Base-by-base conservation (phyloP, 164 flowering plant species). In the Nelumbo lutea region DNA sequence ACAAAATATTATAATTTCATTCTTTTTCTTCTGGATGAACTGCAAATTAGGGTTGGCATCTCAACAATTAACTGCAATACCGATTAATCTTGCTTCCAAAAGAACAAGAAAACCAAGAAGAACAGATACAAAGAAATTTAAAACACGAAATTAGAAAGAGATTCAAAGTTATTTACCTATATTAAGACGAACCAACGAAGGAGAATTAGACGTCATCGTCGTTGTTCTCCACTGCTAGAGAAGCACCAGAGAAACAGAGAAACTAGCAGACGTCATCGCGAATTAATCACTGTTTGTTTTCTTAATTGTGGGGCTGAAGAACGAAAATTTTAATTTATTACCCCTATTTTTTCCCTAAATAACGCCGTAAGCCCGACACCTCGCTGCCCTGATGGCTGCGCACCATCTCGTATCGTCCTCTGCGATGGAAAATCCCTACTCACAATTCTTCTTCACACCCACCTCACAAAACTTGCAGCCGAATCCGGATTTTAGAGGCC, bases 101-200 rank as follows among this genome's bases (percentile, higher is more conserved):
- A 4, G 41, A 46, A 67, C 9, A 45, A 9, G 45, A 48, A 3
- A 9, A 43, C 15, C 52, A 11, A 61, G 38, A 8, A 9, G 40
- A 40, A 38, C n/a, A 13, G 27, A 40, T 27, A 14, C 3, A 27
- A 43, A 13, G 10, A 52, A 39, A 13, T n/a, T 38, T 52, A n/a
- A 5, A 13, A 6, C 39, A 27, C 52, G 45, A 44, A 41, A 47
- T n/a, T 4, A 68, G 53, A 59, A 15, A 65, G 59, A 62, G 47
- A 71, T 42, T 11, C 38, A 38, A 64, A 60, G n/a, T 1, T 15
- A 13, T 65, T 61, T 64, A 89, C 95, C 95, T 39, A 89, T 86
- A 74, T 85, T 85, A 55, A 89, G 89, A 64, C 82, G 87, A 71
- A 90, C 81, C 27, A 86, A 50, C 42, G 87, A 83, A 40, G 87